Conservation (phyloP, 192 early-diverging fungal species). For the Coemansia sp. region DNA sequence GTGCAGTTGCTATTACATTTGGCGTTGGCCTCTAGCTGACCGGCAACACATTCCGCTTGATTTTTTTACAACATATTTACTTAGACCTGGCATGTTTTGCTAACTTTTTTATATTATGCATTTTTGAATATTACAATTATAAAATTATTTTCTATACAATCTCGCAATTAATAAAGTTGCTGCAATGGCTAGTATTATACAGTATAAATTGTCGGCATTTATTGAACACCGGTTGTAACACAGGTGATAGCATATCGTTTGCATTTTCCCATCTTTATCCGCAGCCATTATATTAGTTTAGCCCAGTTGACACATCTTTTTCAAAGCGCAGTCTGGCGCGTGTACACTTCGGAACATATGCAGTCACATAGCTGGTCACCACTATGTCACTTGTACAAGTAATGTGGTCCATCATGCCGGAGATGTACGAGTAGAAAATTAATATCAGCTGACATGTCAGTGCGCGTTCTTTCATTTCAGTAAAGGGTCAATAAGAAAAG, state of each 20-base stretch:
- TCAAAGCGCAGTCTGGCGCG: neutral
- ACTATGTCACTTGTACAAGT: neutral
- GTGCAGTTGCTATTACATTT: constrained; percentile 14
- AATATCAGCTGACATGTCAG: neutral
- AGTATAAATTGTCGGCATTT: too few relatives aligned
- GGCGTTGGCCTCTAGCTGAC: constrained; percentile 16
- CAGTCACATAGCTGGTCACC: neutral
- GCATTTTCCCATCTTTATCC: neutral
- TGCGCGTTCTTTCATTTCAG: neutral
- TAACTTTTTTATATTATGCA: neutral
- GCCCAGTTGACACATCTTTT: neutral
- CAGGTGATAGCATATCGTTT: too few relatives aligned
- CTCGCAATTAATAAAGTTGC: too few relatives aligned
- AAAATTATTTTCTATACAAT: neutral
- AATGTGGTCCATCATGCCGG: neutral
- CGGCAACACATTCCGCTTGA: too few relatives aligned
- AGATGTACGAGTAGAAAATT: neutral
- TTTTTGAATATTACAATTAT: neutral
- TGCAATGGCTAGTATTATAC: too few relatives aligned
- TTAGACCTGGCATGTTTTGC: neutral
- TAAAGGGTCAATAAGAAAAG: neutral
- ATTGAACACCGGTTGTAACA: too few relatives aligned
- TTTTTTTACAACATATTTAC: neutral
- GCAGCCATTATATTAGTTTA: neutral
- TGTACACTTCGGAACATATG: neutral